Evolutionary conservation across 805 yeast species (phyloP).

Genomic region (Clavispora phyllophila): DNA sequence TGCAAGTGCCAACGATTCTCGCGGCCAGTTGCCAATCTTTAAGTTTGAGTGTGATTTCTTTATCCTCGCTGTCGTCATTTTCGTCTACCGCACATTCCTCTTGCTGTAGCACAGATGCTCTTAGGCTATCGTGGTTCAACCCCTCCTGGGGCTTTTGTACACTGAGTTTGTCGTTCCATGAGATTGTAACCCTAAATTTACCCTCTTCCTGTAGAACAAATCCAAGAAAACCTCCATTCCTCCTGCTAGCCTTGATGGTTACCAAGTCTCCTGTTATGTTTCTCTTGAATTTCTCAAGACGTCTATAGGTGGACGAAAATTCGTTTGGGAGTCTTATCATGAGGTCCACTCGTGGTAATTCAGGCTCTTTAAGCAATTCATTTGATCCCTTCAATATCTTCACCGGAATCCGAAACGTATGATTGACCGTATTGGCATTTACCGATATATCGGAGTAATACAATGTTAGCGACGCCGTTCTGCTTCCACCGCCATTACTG

Average conservation of each 20-base stretch:
- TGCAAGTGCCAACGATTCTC: conserved; percentile 55
- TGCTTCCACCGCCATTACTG: conserved; percentile 19
- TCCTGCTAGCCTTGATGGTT: conserved; percentile 44
- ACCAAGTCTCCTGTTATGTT: conserved; percentile 37
- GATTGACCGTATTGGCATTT: conserved; percentile 46
- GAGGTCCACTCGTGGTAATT: conserved; percentile 48
- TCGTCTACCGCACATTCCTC: conserved; percentile 8
- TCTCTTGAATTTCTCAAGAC: conserved; percentile 62
- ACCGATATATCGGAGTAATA: conserved; percentile 46
- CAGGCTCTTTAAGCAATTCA: conserved; percentile 57
- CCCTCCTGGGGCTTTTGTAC: conserved; percentile 31
- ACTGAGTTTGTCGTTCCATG: conserved; percentile 55
- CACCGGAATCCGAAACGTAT: conserved; percentile 69
- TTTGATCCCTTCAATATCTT: conserved; percentile 52
- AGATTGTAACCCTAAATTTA: conserved; percentile 45
- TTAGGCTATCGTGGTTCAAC: conserved; percentile 20
- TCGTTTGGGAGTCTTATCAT: conserved; percentile 49
- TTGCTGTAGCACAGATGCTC: conserved; percentile 13
- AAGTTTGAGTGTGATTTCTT: conserved; percentile 47
- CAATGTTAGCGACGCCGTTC: conserved; percentile 50
- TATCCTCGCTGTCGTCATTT: conserved; percentile 22
- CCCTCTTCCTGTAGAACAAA: conserved; percentile 53
- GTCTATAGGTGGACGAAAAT: conserved; percentile 48
- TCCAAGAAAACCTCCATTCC: conserved; percentile 44
- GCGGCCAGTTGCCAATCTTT: conserved; percentile 69